Conservation (phyloP, 306 rosid species). For the Delonix regia region DNA sequence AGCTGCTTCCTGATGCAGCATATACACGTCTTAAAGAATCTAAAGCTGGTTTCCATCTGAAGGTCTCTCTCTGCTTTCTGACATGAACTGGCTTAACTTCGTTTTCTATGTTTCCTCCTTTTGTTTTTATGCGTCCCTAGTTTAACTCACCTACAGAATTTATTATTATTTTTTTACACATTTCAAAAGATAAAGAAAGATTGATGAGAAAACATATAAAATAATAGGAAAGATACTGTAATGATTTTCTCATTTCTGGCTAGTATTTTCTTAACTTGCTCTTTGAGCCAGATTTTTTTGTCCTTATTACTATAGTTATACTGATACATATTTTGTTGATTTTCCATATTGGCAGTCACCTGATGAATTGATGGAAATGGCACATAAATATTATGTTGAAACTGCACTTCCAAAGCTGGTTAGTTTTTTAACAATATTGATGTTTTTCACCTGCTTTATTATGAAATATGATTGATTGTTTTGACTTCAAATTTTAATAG, state of each 20-base stretch:
- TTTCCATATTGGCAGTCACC: constrained; percentile 70
- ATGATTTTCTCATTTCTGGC: constrained; percentile 20
- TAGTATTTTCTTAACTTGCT: constrained; percentile 2
- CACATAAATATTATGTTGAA: constrained; percentile 82
- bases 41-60: constrained; percentile 84
- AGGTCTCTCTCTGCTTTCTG: constrained; percentile 56
- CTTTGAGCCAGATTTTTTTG: background rate
- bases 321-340: constrained; percentile 29
- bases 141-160: background rate
- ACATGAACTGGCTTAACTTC: constrained; percentile 13
- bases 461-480: constrained; percentile 39
- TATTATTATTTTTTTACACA: no score
- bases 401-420: constrained; percentile 98
- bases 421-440: constrained; percentile 42
- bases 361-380: constrained; percentile 91
- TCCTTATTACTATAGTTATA: constrained; percentile 16
- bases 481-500: constrained; percentile 50
- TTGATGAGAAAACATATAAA: no score
- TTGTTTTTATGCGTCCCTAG: background rate
- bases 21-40: constrained; percentile 90
- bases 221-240: no score
- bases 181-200: no score
- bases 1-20: constrained; percentile 79
- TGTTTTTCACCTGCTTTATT: constrained; percentile 16
- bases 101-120: constrained; percentile 9